A percentile compares a stretch with the other conserved stretches of the same genome.
Conservation (phyloP, 1,139 yeast species). For the Suhomyces maxii region DNA sequence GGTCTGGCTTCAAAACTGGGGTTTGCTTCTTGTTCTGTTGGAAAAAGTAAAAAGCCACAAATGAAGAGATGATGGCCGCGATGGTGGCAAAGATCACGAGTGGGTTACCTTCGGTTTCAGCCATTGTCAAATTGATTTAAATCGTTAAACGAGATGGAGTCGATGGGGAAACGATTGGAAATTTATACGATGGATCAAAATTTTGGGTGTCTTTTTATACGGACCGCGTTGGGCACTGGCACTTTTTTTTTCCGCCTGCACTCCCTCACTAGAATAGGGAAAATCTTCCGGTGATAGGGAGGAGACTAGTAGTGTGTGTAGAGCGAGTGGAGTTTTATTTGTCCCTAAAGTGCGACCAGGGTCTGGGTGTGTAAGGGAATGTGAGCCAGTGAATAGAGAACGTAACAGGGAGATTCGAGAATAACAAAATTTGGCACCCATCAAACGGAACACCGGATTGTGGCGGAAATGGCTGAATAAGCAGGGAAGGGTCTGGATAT, state of each 20-base stretch:
- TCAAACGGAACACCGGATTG: too few species aligned
- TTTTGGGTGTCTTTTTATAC: too few species aligned
- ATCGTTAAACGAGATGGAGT: not conserved
- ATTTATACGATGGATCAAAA: conserved; percentile 5
- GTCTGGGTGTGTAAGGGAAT: too few species aligned
- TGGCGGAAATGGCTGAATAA: too few species aligned
- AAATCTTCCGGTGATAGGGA: not conserved
- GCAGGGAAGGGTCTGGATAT: too few species aligned
- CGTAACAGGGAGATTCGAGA: too few species aligned
- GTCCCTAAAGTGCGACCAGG: too few species aligned
- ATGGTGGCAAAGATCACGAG: conserved; percentile 40
- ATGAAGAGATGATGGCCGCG: conserved; percentile 41
- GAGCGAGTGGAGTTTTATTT: too few species aligned
- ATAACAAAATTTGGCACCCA: too few species aligned
- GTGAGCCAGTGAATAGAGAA: too few species aligned
- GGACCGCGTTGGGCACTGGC: conserved; percentile 5
- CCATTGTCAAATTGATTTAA: conserved; percentile 6
- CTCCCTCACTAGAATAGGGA: conserved; percentile 3
- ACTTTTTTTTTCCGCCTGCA: not conserved
- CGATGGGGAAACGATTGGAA: conserved; percentile 4
- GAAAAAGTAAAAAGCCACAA: conserved; percentile 39
- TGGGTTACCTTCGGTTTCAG: conserved; percentile 37
- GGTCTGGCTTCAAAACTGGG: conserved; percentile 62
- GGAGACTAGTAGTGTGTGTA: too few species aligned
- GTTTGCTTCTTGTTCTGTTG: conserved; percentile 41